Percentiles rank a stretch among this genome's conserved stretches.
Evolutionary conservation across 306 rosid genomes (phyloP).

Genomic region (Gillenia trifoliata): DNA sequence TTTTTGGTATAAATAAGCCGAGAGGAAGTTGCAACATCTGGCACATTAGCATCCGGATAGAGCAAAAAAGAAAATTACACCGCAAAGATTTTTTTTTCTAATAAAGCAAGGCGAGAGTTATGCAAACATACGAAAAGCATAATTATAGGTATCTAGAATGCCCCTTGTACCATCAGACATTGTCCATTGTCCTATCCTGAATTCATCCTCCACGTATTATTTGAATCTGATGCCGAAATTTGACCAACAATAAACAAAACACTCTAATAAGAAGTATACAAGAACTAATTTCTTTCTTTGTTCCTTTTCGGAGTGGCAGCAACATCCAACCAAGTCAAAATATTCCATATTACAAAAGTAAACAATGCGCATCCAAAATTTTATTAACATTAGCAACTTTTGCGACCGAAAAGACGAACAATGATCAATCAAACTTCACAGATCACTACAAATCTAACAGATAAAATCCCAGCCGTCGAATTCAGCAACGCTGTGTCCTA

Average conservation of each 20-base stretch:
- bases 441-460: not conserved
- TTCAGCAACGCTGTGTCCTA: not conserved
- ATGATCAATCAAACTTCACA: not conserved
- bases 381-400: not conserved
- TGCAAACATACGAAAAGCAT: not conserved
- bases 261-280: not conserved
- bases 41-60: not conserved
- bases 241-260: not conserved
- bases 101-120: not conserved
- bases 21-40: not conserved
- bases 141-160: not conserved
- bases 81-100: not conserved
- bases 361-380: not conserved
- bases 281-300: not conserved
- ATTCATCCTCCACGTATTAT: not conserved
- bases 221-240: constrained; percentile 1
- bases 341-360: not conserved
- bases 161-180: not conserved
- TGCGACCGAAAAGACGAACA: not conserved
- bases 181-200: not conserved
- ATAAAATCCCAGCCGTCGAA: not conserved
- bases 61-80: not conserved
- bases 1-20: not conserved
- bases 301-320: not conserved
- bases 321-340: not conserved